Evolutionary conservation across 169 alveolate genomes (phyloP).

Genomic region (Plasmodium inui): DNA sequence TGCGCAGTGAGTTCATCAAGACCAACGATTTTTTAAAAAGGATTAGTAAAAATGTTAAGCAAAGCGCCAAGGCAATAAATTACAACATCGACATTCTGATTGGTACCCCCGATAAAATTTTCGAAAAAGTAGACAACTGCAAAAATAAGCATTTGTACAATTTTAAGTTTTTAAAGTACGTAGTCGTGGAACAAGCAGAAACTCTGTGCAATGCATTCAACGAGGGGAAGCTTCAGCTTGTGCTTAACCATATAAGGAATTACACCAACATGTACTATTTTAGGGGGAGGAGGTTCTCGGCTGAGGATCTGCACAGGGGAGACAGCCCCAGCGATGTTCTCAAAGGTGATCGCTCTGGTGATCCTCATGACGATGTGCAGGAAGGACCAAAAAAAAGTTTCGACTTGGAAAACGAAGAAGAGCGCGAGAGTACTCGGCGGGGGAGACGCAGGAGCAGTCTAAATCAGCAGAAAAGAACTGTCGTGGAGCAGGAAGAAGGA

Average conservation of each 20-base stretch:
- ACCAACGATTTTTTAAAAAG: constrained; percentile 8
- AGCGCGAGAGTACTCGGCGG: background rate
- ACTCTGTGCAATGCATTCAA: constrained; percentile 66
- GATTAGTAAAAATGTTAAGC: background rate
- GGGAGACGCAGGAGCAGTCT: background rate
- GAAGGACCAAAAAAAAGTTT: background rate
- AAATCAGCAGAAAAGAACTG: background rate
- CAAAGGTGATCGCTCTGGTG: background rate
- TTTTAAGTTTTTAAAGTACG: constrained; percentile 71
- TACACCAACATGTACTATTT: constrained; percentile 75
- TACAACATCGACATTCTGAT: constrained; percentile 57
- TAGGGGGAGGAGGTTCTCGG: background rate
- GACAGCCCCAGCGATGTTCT: background rate
- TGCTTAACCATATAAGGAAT: constrained; percentile 51
- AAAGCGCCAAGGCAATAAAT: constrained; percentile 13
- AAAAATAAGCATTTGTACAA: constrained; percentile 74
- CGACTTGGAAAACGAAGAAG: background rate
- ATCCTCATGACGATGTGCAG: background rate
- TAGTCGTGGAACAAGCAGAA: constrained; percentile 62
- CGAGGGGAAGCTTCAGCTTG: constrained; percentile 56
- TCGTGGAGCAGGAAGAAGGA: background rate
- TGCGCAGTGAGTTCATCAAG: background rate
- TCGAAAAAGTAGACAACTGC: constrained; percentile 66
- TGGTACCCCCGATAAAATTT: constrained; percentile 76
- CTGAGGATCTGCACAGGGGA: background rate